phyloP scores from a whole-genome alignment of 2,329 filamentous ascomycete species.

The Paracamarosporium sp. region DNA sequence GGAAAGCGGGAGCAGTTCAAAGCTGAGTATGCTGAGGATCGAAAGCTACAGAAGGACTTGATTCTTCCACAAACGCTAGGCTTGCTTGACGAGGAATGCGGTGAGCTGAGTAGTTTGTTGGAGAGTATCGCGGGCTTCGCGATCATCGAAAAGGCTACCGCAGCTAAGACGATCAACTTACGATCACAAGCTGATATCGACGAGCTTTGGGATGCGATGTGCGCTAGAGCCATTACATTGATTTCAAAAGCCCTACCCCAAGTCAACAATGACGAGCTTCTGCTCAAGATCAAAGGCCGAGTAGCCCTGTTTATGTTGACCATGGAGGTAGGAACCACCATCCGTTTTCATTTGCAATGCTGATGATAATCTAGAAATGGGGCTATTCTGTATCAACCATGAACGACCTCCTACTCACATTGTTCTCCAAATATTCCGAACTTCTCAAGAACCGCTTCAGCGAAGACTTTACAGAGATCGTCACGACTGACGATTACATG shows the following conservation, averaged over 20 bases:
- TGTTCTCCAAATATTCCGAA: constrained; percentile 95
- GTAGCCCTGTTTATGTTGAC: constrained; percentile 96
- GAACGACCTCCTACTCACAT: constrained; percentile 81
- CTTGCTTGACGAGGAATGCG: constrained; percentile 81
- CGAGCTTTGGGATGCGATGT: constrained; percentile 98
- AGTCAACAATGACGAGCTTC: constrained; percentile 85
- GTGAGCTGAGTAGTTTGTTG: constrained; percentile 84
- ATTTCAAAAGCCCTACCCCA: constrained; percentile 80
- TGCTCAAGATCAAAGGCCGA: constrained; percentile 94
- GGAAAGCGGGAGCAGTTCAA: constrained; percentile 92
- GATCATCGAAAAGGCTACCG: constrained; percentile 93
- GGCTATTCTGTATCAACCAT: constrained; percentile 83
- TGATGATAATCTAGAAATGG: constrained; percentile 69
- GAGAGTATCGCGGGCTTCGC: constrained; percentile 96
- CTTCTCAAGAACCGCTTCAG: constrained; percentile 90
- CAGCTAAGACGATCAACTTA: constrained; percentile 83
- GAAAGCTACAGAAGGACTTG: constrained; percentile 89
- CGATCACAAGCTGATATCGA: constrained; percentile 88
- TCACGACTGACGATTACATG: constrained; percentile 98
- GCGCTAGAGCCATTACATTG: constrained; percentile 80
- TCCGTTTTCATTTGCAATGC: not conserved
- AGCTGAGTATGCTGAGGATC: constrained; percentile 88
- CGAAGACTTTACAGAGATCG: constrained; percentile 91
- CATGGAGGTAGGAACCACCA: constrained; percentile 74
- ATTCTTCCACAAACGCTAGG: constrained; percentile 79